Evolutionary conservation across 331 rosid genomes (phyloP).

Genomic region (Dryas integrifolia): DNA sequence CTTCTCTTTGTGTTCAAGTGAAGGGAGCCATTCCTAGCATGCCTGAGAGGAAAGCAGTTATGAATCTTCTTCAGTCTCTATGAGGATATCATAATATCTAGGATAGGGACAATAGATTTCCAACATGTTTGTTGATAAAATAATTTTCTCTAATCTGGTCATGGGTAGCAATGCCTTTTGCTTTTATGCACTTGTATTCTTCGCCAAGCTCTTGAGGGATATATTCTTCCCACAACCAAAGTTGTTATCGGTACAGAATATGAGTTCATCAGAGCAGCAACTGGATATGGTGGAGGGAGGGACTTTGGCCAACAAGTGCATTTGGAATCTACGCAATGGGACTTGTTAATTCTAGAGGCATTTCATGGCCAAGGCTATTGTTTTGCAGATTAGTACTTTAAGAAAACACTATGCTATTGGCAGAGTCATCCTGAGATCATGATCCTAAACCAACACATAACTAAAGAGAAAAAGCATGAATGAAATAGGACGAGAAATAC

Average conservation of each 20-base stretch:
- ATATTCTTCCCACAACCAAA: background rate
- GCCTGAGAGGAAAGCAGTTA: constrained; percentile 77
- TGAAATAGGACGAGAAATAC: no score
- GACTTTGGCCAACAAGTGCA: no score
- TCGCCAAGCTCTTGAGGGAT: background rate
- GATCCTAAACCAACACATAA: no score
- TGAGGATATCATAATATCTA: constrained; percentile 30
- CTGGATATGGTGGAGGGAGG: background rate
- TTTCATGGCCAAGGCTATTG: no score
- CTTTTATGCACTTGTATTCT: background rate
- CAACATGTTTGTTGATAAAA: background rate
- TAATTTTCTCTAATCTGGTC: no score
- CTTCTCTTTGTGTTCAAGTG: constrained; percentile 90
- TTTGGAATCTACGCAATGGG: no score
- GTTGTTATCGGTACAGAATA: background rate
- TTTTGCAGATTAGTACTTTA: no score
- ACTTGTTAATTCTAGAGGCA: no score
- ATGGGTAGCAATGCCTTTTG: background rate
- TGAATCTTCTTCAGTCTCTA: constrained; percentile 54
- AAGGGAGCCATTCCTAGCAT: constrained; percentile 97
- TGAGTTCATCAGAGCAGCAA: background rate
- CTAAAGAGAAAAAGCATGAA: no score
- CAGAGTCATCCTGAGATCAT: no score
- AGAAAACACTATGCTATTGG: no score
- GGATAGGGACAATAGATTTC: constrained; percentile 5